Conservation (phyloP, 495 filamentous ascomycete genomes). For the Annulohypoxylon stygium region DNA sequence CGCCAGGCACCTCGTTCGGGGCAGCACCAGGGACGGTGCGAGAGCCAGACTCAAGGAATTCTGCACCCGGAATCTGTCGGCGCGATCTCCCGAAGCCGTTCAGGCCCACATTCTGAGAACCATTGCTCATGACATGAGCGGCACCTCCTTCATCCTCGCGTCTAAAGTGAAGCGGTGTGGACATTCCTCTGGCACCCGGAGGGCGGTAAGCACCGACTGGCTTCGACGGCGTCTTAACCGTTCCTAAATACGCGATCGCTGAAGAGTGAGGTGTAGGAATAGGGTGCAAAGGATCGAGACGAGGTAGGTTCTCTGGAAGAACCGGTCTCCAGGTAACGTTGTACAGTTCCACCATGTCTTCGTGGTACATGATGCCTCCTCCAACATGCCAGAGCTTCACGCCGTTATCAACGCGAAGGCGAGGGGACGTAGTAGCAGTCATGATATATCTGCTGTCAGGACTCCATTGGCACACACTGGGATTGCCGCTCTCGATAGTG, state of each 20-base stretch:
- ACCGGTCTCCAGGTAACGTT: constrained; percentile 92
- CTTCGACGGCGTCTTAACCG: constrained; percentile 91
- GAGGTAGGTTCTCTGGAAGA: constrained; percentile 67
- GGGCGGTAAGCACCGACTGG: constrained; percentile 95
- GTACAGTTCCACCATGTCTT: constrained; percentile 94
- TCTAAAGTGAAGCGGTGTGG: constrained; percentile 94
- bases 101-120: constrained; percentile 71
- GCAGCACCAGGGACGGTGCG: constrained; percentile 79
- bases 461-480: constrained; percentile 95
- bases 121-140: constrained; percentile 84
- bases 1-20: constrained; percentile 71
- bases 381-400: constrained; percentile 94
- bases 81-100: constrained; percentile 84
- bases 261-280: constrained; percentile 87
- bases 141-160: constrained; percentile 97
- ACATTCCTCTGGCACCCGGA: constrained; percentile 90
- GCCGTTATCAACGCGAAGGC: constrained; percentile 95
- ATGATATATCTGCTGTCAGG: constrained; percentile 95
- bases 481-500: constrained; percentile 95
- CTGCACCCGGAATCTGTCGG: constrained; percentile 67
- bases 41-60: constrained; percentile 56
- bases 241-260: constrained; percentile 83
- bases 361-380: constrained; percentile 91
- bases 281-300: constrained; percentile 80
- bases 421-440: constrained; percentile 95